phyloP scores from a whole-genome alignment of 495 filamentous ascomycete species.

The Penicillium goetzii region DNA sequence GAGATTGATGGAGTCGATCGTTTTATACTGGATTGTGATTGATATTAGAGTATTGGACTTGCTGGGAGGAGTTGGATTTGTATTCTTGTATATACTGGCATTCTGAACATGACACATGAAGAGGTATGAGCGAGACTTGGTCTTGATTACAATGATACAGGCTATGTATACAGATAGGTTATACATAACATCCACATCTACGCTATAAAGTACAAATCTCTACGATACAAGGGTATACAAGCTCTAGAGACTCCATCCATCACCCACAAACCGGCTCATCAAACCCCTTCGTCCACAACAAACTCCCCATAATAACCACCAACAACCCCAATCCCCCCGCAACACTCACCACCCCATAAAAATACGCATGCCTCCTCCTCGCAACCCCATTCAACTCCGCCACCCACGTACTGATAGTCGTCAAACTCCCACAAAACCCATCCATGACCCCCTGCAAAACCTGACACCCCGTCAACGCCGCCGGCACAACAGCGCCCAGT shows the following conservation, averaged over 20 bases:
- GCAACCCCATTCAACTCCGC: constrained; percentile 72
- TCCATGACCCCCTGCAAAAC: constrained; percentile 83
- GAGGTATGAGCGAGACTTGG: neutral
- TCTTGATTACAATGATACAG: neutral
- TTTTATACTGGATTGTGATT: neutral
- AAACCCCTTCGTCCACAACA: constrained; percentile 76
- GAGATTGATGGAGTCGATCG: neutral
- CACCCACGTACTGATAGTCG: constrained; percentile 94
- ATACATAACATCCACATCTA: neutral
- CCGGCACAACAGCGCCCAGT: constrained; percentile 26
- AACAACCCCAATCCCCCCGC: constrained; percentile 63
- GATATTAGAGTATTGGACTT: neutral
- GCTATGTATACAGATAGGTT: neutral
- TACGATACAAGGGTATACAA: neutral
- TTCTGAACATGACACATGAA: neutral
- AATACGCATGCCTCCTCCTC: constrained; percentile 65
- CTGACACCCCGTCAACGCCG: constrained; percentile 65
- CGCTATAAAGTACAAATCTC: neutral
- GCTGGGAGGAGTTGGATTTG: neutral
- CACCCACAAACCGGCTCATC: constrained; percentile 50
- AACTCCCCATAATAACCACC: constrained; percentile 77
- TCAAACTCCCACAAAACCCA: constrained; percentile 89
- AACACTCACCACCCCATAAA: constrained; percentile 74
- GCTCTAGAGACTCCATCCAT: neutral
- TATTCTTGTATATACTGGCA: neutral